Evolutionary conservation across 805 yeast species (phyloP).

Genomic region (Nakazawaea siamensis): DNA sequence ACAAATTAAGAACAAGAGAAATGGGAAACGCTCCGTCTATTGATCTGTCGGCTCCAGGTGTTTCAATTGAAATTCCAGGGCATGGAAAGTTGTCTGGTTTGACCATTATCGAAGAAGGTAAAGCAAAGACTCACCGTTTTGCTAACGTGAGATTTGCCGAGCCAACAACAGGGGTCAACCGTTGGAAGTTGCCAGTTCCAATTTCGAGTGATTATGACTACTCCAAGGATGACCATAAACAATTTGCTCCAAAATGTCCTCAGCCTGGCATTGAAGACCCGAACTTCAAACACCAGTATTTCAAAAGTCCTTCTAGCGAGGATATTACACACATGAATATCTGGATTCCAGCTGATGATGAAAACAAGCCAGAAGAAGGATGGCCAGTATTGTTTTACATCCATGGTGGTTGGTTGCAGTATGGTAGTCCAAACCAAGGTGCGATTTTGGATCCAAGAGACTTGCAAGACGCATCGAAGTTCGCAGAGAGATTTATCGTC

Average conservation of each 20-base stretch:
- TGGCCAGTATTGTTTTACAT: slow-evolving; percentile 34
- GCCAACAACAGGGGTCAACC: slow-evolving; percentile 5
- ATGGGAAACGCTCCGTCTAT: slow-evolving; percentile 10
- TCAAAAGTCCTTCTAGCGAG: slow-evolving; percentile 17
- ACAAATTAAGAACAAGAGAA: no score
- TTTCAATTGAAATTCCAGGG: slow-evolving; percentile 2
- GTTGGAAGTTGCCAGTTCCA: slow-evolving; percentile 8
- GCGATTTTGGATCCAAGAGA: slow-evolving; percentile 16
- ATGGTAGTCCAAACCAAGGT: slow-evolving; percentile 21
- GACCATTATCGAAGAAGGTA: slow-evolving; percentile 3
- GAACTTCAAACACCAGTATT: slow-evolving; percentile 9
- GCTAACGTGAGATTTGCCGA: slow-evolving; percentile 8
- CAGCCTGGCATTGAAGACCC: slow-evolving; percentile 27
- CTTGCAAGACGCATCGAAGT: slow-evolving; percentile 19
- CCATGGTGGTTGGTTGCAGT: slow-evolving; percentile 38
- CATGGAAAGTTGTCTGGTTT: slow-evolving; percentile 6
- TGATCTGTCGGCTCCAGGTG: background rate
- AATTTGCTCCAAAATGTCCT: slow-evolving; percentile 26
- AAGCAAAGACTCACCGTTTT: slow-evolving; percentile 8
- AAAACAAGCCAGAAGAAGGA: slow-evolving; percentile 25
- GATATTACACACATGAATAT: slow-evolving; percentile 28
- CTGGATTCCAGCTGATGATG: slow-evolving; percentile 16
- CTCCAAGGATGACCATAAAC: slow-evolving; percentile 29
- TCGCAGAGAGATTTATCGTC: slow-evolving; percentile 24
- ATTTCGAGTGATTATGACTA: slow-evolving; percentile 27